Evolutionary conservation across 148 eudicot species (phyloP).

Genomic region (Amaranthus palmeri): DNA sequence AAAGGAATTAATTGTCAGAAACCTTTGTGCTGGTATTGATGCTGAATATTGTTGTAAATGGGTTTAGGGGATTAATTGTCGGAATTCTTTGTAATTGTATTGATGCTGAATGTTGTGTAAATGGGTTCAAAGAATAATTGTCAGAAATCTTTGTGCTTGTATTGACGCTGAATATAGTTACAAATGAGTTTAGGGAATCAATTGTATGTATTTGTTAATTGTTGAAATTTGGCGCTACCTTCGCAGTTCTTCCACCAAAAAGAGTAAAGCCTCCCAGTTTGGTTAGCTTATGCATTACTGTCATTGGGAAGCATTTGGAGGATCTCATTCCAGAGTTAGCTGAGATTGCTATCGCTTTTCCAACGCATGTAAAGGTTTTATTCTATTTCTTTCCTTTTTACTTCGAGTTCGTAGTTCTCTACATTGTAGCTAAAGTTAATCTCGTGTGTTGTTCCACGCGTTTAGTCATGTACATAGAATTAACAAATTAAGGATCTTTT

Average conservation of each 20-base stretch:
- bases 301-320: slow-evolving; percentile 75
- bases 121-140: too few species aligned
- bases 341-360: slow-evolving; percentile 52
- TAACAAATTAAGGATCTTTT: neutral
- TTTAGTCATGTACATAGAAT: neutral
- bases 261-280: slow-evolving; percentile 57
- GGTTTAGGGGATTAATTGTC: too few species aligned
- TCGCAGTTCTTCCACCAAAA: slow-evolving; percentile 31
- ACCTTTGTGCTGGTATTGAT: neutral
- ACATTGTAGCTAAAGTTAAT: neutral
- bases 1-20: too few species aligned
- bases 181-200: too few species aligned
- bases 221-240: too few species aligned
- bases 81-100: too few species aligned
- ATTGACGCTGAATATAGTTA: too few species aligned
- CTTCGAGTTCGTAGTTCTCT: neutral
- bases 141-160: neutral
- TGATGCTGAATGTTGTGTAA: too few species aligned
- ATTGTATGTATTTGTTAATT: too few species aligned
- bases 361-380: slow-evolving; percentile 68
- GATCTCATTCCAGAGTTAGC: slow-evolving; percentile 67
- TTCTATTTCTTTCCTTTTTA: neutral
- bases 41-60: too few species aligned
- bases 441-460: neutral
- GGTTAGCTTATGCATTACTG: slow-evolving; percentile 65